phyloP scores from a whole-genome alignment of 768 basidiomycete species.

The Hygrophorus russula region DNA sequence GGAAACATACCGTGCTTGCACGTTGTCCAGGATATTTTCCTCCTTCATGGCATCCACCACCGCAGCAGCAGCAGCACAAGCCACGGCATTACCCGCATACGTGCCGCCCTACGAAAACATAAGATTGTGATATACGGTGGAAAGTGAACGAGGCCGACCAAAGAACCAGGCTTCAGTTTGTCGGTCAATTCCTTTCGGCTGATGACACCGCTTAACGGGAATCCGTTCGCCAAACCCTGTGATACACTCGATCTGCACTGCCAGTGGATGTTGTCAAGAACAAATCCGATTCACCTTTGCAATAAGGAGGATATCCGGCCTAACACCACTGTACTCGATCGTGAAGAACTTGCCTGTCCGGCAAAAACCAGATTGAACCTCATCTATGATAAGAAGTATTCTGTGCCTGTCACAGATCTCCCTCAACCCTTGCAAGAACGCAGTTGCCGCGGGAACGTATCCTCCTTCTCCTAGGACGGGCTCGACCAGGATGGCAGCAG shows the following conservation, averaged over 20 bases:
- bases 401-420: constrained; percentile 79
- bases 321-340: constrained; percentile 75
- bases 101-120: constrained; percentile 57
- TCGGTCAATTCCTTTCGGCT: constrained; percentile 76
- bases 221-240: constrained; percentile 81
- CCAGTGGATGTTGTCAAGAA: neutral
- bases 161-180: constrained; percentile 64
- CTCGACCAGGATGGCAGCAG: constrained; percentile 90
- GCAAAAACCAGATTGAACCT: constrained; percentile 87
- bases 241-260: neutral
- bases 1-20: constrained; percentile 45
- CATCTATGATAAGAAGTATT: constrained; percentile 77
- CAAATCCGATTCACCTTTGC: constrained; percentile 52
- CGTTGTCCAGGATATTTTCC: constrained; percentile 78
- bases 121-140: neutral
- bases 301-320: constrained; percentile 80
- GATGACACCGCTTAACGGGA: constrained; percentile 84
- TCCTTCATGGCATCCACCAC: constrained; percentile 67
- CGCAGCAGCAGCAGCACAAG: constrained; percentile 85
- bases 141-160: constrained; percentile 34
- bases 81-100: constrained; percentile 86
- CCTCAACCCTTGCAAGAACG: constrained; percentile 72
- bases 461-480: constrained; percentile 94
- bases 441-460: constrained; percentile 78
- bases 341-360: constrained; percentile 76